A percentile compares a stretch with the other conserved stretches of the same genome.
Evolutionary conservation across 805 yeast genomes (phyloP).

Genomic region (Barnettozyma pratensis): DNA sequence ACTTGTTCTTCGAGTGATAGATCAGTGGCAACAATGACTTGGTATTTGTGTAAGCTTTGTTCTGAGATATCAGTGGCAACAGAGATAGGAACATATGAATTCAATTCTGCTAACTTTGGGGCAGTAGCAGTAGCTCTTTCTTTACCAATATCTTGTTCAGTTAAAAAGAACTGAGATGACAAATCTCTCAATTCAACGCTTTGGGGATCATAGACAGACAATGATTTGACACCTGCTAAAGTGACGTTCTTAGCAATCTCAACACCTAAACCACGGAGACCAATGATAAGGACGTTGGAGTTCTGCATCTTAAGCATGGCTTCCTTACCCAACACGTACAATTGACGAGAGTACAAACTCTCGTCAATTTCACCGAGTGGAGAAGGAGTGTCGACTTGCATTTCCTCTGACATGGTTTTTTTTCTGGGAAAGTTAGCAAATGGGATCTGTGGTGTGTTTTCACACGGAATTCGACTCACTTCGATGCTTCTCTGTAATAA

Average conservation of each 20-base stretch:
- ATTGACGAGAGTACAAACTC: slow-evolving; percentile 91
- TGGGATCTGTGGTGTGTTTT: background rate
- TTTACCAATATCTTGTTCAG: slow-evolving; percentile 67
- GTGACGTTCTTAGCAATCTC: slow-evolving; percentile 97
- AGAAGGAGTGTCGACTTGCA: slow-evolving; percentile 39
- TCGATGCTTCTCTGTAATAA: no score
- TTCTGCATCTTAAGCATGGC: slow-evolving; percentile 97
- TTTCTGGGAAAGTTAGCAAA: background rate
- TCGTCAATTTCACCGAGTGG: slow-evolving; percentile 68
- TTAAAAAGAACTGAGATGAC: slow-evolving; percentile 83
- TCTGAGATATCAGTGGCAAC: slow-evolving; percentile 53
- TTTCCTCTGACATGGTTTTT: slow-evolving; percentile 27
- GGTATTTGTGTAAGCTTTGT: slow-evolving; percentile 50
- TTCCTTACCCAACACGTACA: slow-evolving; percentile 93
- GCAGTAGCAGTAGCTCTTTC: slow-evolving; percentile 72
- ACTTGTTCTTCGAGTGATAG: slow-evolving; percentile 68
- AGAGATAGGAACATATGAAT: slow-evolving; percentile 83
- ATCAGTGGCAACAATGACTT: slow-evolving; percentile 84
- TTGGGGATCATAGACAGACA: slow-evolving; percentile 78
- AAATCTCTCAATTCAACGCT: slow-evolving; percentile 65
- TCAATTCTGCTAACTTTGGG: slow-evolving; percentile 70
- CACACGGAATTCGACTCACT: background rate
- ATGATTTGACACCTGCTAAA: slow-evolving; percentile 92
- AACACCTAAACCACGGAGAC: slow-evolving; percentile 87
- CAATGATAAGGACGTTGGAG: slow-evolving; percentile 87